Percentiles rank a stretch among this genome's conserved stretches.
phyloP scores from a whole-genome alignment of 2,329 filamentous ascomycete species.

The Corinectria fuckeliana region DNA sequence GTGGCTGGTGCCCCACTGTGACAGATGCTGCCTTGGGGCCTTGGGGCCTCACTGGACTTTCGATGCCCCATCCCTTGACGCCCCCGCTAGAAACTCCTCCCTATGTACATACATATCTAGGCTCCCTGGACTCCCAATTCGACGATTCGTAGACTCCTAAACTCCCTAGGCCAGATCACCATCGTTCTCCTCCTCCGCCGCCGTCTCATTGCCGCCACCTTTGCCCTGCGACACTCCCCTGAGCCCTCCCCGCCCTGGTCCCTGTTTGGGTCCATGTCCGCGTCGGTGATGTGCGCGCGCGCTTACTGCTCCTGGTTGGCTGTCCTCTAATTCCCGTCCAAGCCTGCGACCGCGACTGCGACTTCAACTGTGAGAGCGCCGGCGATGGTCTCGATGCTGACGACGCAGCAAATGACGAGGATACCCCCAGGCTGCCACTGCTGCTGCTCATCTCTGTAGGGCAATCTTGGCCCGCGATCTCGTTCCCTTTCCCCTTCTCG shows the following conservation, averaged over 20 bases:
- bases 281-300: constrained; percentile 22
- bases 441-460: background rate
- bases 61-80: constrained; percentile 12
- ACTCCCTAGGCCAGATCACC: constrained; percentile 33
- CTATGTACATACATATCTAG: background rate
- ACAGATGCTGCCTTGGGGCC: constrained; percentile 26
- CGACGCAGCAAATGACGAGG: background rate
- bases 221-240: constrained; percentile 18
- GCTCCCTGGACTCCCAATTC: too few species aligned
- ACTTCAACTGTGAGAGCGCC: background rate
- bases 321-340: background rate
- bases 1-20: constrained; percentile 29
- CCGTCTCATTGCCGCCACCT: constrained; percentile 13
- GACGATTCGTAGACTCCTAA: background rate
- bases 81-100: background rate
- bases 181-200: background rate
- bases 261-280: constrained; percentile 13
- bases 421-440: background rate
- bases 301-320: constrained; percentile 23
- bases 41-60: constrained; percentile 10
- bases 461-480: background rate
- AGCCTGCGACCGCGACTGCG: background rate
- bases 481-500: background rate
- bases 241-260: constrained; percentile 17
- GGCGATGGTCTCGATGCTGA: background rate